Conservation (phyloP, 371 early-diverging fungal species). For the Batkoa obscura region DNA sequence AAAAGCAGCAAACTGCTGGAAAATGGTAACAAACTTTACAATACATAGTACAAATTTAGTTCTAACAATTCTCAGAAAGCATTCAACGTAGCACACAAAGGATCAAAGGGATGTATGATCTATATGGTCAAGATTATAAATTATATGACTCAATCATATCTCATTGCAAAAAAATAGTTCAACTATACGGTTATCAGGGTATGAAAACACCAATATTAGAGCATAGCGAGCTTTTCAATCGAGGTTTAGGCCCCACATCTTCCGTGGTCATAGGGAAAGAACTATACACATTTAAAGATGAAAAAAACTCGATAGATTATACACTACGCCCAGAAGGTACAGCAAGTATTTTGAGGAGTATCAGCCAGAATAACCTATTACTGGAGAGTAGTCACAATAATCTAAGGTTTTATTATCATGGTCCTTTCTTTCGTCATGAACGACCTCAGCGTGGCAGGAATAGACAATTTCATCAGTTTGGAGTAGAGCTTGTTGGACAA, state of each 20-base stretch:
- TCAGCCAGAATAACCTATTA: slow-evolving; percentile 27
- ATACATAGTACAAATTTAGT: no score
- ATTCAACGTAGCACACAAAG: not conserved
- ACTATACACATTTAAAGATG: slow-evolving; percentile 31
- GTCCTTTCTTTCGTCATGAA: slow-evolving; percentile 45
- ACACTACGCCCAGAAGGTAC: slow-evolving; percentile 47
- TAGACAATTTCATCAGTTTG: slow-evolving; percentile 49
- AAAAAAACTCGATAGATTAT: slow-evolving; percentile 20
- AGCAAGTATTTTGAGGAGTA: slow-evolving; percentile 15
- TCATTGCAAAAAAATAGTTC: not conserved
- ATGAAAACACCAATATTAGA: slow-evolving; percentile 40
- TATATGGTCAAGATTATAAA: not conserved
- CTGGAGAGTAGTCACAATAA: slow-evolving; percentile 12
- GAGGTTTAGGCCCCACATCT: slow-evolving; percentile 28
- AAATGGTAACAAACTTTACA: no score
- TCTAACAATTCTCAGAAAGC: not conserved
- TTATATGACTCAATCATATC: not conserved
- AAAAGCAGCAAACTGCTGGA: no score
- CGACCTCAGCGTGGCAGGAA: slow-evolving; percentile 40
- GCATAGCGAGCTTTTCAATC: slow-evolving; percentile 28
- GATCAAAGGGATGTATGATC: slow-evolving; percentile 2
- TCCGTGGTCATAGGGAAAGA: slow-evolving; percentile 45
- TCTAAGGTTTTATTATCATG: slow-evolving; percentile 26
- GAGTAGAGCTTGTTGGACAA: slow-evolving; percentile 28
- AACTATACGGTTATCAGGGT: not conserved